These are phyloP conservation scores for Stagonosporopsis chrysanthemi DNA, from an alignment of 2,329 filamentous ascomycete genomes.

Conservation along the genomic window DNA sequence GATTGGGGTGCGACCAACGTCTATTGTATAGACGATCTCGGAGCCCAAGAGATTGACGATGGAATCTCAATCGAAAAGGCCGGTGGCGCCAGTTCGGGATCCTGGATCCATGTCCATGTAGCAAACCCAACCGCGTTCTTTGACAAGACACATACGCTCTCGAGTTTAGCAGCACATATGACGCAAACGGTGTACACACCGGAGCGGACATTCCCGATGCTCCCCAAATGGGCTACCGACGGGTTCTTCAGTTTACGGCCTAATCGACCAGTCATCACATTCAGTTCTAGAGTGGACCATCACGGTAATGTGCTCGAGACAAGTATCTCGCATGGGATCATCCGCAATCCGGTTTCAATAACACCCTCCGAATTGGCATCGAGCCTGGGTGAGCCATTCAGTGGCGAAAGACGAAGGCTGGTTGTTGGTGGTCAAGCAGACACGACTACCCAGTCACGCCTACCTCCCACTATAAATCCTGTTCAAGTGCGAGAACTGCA, in stretches of 20 bases:
- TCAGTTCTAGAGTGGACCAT: conserved; percentile 63
- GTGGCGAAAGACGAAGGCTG: conserved; percentile 24
- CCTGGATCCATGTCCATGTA: conserved; percentile 80
- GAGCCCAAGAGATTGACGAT: conserved; percentile 78
- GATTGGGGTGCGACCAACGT: conserved; percentile 67
- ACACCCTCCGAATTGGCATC: conserved; percentile 53
- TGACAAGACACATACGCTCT: conserved; percentile 63
- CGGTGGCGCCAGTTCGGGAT: conserved; percentile 57
- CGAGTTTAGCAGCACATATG: conserved; percentile 67
- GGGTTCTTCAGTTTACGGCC: conserved; percentile 61
- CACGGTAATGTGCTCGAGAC: conserved; percentile 62
- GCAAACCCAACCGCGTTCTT: conserved; percentile 81
- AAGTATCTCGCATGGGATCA: conserved; percentile 60
- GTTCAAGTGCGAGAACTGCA: conserved; percentile 44
- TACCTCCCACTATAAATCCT: conserved; percentile 26
- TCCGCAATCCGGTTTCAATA: conserved; percentile 63
- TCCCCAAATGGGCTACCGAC: conserved; percentile 60
- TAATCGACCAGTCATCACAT: conserved; percentile 65
- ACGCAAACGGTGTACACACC: conserved; percentile 65
- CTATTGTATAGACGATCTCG: conserved; percentile 75
- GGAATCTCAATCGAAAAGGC: conserved; percentile 74
- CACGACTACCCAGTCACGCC: background rate
- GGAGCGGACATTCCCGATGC: conserved; percentile 64
- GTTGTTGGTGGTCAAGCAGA: conserved; percentile 38
- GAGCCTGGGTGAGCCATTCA: conserved; percentile 47